Evolutionary conservation across 2,329 filamentous ascomycete species (phyloP).

Genomic region (Fusarium sp.): DNA sequence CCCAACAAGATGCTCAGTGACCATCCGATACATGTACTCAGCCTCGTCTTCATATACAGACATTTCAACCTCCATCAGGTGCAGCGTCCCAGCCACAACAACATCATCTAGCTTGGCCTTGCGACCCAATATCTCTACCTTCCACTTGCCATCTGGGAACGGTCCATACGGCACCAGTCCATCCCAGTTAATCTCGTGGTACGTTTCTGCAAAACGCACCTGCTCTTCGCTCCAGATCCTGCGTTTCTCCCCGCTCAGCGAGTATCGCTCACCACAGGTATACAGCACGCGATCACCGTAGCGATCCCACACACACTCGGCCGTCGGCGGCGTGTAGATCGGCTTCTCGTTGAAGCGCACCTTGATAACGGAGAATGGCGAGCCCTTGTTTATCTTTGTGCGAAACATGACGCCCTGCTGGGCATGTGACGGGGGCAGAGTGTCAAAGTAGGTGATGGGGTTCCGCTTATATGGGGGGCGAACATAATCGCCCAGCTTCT

Average conservation of each 20-base stretch:
- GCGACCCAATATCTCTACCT: slow-evolving; percentile 26
- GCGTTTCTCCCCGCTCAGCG: slow-evolving; percentile 1
- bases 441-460: slow-evolving; percentile 39
- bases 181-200: slow-evolving; percentile 34
- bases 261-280: slow-evolving; percentile 29
- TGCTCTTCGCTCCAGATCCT: slow-evolving; percentile 36
- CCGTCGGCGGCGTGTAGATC: neutral
- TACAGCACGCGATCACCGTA: slow-evolving; percentile 28
- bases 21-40: slow-evolving; percentile 14
- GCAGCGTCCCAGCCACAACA: slow-evolving; percentile 22
- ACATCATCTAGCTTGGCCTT: slow-evolving; percentile 39
- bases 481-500: slow-evolving; percentile 26
- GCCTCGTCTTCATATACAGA: slow-evolving; percentile 19
- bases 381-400: slow-evolving; percentile 34
- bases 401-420: slow-evolving; percentile 38
- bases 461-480: slow-evolving; percentile 31
- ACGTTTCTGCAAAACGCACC: slow-evolving; percentile 31
- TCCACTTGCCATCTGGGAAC: slow-evolving; percentile 37
- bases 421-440: slow-evolving; percentile 31
- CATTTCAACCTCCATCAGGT: slow-evolving; percentile 39
- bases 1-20: slow-evolving; percentile 21
- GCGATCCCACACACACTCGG: slow-evolving; percentile 38
- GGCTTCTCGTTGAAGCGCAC: slow-evolving; percentile 30
- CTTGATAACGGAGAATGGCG: slow-evolving; percentile 31
- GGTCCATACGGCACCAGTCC: slow-evolving; percentile 29